Evolutionary conservation across 139 green algal species (phyloP).

Genomic region (Eudorina sp.): DNA sequence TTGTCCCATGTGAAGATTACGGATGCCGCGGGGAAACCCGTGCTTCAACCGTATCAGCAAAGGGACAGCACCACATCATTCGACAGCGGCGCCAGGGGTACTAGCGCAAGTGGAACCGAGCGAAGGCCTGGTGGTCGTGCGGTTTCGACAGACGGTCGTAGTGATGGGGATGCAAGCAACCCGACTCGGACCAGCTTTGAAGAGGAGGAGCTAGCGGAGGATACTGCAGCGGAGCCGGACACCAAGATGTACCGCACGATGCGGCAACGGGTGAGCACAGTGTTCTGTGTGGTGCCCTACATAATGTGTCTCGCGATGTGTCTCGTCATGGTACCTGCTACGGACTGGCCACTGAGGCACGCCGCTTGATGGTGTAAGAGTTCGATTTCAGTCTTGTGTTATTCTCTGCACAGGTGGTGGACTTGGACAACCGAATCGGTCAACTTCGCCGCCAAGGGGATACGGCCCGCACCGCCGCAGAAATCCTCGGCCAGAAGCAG

Average conservation of each 20-base stretch:
- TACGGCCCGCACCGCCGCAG: neutral
- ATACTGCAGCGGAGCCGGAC: neutral
- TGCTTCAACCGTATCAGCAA: neutral
- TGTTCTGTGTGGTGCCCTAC: neutral
- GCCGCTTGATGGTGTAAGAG: too few species aligned
- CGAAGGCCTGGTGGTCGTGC: neutral
- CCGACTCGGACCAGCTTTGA: neutral
- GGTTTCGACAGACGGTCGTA: too few species aligned
- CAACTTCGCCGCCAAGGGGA: slow-evolving; percentile 29
- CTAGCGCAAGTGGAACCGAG: neutral
- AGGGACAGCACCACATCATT: neutral
- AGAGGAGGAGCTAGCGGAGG: neutral
- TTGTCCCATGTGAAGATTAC: slow-evolving; percentile 7
- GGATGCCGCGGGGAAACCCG: neutral
- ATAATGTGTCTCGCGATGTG: too few species aligned
- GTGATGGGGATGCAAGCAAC: neutral
- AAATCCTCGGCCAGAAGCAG: slow-evolving; percentile 34
- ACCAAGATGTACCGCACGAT: slow-evolving; percentile 44
- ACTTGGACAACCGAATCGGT: neutral
- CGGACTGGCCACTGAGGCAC: too few species aligned
- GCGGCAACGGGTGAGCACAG: slow-evolving; percentile 22
- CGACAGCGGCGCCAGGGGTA: neutral
- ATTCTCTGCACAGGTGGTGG: slow-evolving; percentile 24
- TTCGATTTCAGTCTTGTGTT: too few species aligned
- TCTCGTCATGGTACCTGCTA: too few species aligned